Percentiles rank a stretch among this genome's conserved stretches.
These are phyloP conservation scores for Sphaerulina vaccinii DNA, from an alignment of 2,329 filamentous ascomycete genomes.

Conservation along the genomic window DNA sequence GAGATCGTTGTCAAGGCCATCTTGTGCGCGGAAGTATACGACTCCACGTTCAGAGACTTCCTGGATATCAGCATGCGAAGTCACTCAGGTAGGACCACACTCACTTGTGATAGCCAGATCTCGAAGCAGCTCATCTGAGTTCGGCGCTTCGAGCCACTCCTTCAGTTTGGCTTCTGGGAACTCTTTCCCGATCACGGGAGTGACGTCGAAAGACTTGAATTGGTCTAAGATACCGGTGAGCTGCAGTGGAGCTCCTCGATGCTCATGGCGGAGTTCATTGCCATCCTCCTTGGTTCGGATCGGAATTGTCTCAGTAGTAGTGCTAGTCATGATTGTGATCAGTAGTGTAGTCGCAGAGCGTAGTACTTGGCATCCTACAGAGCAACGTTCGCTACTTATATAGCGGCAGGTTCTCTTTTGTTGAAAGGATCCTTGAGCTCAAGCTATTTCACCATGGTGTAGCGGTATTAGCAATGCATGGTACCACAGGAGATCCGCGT, in stretches of 20 bases:
- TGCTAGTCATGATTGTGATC: not conserved
- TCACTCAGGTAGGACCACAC: not conserved
- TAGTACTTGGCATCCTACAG: not conserved
- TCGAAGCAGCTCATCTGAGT: constrained; percentile 15
- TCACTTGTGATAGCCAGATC: constrained; percentile 19
- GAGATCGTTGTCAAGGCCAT: constrained; percentile 60
- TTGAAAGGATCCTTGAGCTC: not conserved
- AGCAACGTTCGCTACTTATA: not conserved
- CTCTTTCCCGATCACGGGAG: constrained; percentile 57
- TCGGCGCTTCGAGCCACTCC: constrained; percentile 54
- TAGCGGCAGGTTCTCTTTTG: not conserved
- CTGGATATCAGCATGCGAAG: constrained; percentile 4
- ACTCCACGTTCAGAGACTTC: constrained; percentile 70
- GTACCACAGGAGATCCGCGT: not conserved
- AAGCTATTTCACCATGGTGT: not conserved
- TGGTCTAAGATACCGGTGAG: not conserved
- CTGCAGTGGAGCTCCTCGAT: not conserved
- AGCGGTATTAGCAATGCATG: not conserved
- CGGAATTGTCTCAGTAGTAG: not conserved
- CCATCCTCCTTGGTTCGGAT: not conserved
- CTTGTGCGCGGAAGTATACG: constrained; percentile 65
- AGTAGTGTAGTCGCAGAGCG: not conserved
- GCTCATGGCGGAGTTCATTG: not conserved
- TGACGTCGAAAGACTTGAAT: constrained; percentile 41
- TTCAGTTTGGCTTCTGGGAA: constrained; percentile 58